Base-by-base conservation (phyloP, 208 protist species). In the Baffinella frigidus region DNA sequence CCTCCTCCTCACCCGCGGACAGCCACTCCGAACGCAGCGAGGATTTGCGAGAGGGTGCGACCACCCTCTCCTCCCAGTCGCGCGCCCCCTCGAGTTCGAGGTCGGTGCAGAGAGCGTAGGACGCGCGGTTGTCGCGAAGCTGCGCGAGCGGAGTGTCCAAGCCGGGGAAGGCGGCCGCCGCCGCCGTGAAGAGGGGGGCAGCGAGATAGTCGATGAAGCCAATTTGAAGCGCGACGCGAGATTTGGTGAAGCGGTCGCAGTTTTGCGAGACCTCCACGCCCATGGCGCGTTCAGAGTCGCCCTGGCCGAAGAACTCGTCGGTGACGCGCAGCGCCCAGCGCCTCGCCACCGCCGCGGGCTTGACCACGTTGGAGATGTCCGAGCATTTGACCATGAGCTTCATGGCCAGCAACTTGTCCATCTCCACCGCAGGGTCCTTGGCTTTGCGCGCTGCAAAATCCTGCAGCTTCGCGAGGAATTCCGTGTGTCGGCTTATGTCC, bases 401-500 rank as follows among this genome's bases (percentile, higher is more conserved):
- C 74, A 64, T 84, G 30, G 45, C 56, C n/a, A n/a, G n/a, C n/a
- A n/a, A n/a, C n/a, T n/a, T n/a, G n/a, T n/a, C n/a, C n/a, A n/a
- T n/a, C n/a, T n/a, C n/a, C n/a, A n/a, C n/a, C 68, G 89, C 39
- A 43, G 93, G 38, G 14, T 73, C 67, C 67, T 9, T 11, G 7
- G 45, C 33, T n/a, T n/a, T n/a, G n/a, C n/a, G n/a, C n/a, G n/a
- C n/a, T n/a, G n/a, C n/a, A 33, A 64, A n/a, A 33, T 64, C 24
- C 17, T 64, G 20, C 33, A 84, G 30, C 74, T 84, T 84, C 41
- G 44, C 41, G 33, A 50, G 14, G 27, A 61, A 84, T 43, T 84
- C 74, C 44, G 30, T 33, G 44, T 84, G 74, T 43, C 74, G 36
- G 74, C 41, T n/a, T 43, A 84, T 84, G 74, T 84, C 74, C 38